phyloP scores from a whole-genome alignment of 768 basidiomycete species.

The Pholiota molesta region DNA sequence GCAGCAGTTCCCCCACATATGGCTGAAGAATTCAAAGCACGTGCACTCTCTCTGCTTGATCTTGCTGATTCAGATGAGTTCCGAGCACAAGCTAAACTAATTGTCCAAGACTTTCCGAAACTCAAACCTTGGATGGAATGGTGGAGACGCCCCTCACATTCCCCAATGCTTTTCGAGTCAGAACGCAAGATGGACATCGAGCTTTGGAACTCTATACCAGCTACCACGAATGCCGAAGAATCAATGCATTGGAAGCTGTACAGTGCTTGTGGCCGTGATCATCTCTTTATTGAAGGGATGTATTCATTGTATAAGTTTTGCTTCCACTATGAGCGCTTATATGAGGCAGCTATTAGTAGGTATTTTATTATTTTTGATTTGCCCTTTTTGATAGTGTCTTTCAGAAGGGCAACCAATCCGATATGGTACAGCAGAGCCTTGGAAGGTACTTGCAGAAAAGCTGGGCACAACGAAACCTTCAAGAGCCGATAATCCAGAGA shows the following conservation, averaged over 20 bases:
- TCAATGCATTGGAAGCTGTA: constrained; percentile 38
- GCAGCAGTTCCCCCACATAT: constrained; percentile 22
- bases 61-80: constrained; percentile 12
- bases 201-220: constrained; percentile 34
- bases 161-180: constrained; percentile 28
- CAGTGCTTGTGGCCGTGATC: constrained; percentile 23
- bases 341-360: neutral
- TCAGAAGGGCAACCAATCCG: neutral
- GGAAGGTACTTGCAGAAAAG: constrained; percentile 1
- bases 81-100: constrained; percentile 1
- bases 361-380: neutral
- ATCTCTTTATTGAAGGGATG: neutral
- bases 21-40: constrained; percentile 15
- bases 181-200: constrained; percentile 28
- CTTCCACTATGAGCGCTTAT: neutral
- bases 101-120: constrained; percentile 27
- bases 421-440: neutral
- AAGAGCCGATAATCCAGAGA: neutral
- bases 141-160: constrained; percentile 24
- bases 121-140: constrained; percentile 30
- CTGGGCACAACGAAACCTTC: neutral
- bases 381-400: neutral
- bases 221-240: constrained; percentile 39
- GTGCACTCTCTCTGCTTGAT: constrained; percentile 18
- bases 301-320: neutral